Conservation (phyloP, 2,329 filamentous ascomycete genomes). For the Epicoccum nigrum region DNA sequence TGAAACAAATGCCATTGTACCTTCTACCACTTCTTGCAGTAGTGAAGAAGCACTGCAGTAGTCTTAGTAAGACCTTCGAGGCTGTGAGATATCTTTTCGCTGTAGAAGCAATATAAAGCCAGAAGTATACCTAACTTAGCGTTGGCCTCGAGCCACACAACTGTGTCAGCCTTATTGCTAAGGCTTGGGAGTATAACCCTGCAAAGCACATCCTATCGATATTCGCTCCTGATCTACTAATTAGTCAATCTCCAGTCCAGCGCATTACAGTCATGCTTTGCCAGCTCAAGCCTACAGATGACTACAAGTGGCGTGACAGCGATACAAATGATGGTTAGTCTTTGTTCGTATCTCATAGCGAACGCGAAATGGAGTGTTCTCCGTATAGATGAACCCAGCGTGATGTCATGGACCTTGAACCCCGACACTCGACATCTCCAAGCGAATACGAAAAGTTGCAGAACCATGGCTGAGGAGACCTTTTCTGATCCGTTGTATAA, state of each 20-base stretch:
- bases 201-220: slow-evolving; percentile 41
- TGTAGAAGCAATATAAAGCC: too few species aligned
- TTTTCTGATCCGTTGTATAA: too few species aligned
- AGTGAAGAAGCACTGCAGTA: too few species aligned
- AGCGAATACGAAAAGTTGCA: too few species aligned
- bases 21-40: too few species aligned
- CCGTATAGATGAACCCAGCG: neutral
- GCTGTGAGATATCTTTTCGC: too few species aligned
- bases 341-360: neutral
- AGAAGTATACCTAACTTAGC: too few species aligned
- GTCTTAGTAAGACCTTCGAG: too few species aligned
- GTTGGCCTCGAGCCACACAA: too few species aligned
- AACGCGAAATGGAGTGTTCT: neutral
- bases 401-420: slow-evolving; percentile 1
- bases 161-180: neutral
- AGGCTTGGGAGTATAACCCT: neutral
- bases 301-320: slow-evolving; percentile 51
- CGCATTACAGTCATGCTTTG: slow-evolving; percentile 48
- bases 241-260: slow-evolving; percentile 52
- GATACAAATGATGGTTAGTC: too few species aligned
- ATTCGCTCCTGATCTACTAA: slow-evolving; percentile 49
- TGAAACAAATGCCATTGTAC: too few species aligned
- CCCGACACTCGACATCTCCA: neutral
- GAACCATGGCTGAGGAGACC: too few species aligned
- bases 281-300: slow-evolving; percentile 51